Base-by-base conservation (phyloP, 2,329 filamentous ascomycete genomes). In the Apiospora marii region DNA sequence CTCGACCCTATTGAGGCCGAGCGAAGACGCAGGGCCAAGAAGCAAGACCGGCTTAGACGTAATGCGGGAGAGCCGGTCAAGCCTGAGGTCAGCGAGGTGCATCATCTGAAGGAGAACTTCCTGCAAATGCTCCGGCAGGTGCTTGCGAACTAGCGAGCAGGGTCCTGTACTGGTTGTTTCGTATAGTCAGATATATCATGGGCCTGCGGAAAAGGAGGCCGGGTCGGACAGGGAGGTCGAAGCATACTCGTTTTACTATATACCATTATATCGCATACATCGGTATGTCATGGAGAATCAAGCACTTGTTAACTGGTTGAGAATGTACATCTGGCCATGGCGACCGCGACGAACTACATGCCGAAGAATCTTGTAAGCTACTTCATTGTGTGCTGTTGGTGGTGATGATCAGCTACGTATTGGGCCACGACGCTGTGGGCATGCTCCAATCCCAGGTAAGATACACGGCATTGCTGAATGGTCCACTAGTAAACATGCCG, bases 1-100 rank as follows among this genome's bases (percentile, higher is more conserved):
- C 83, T 93, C 74, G 95, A 98, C 79, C 95, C 96, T 1, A 97
- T 99, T 75, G 91, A 92, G 74, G 93, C 94, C 7, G 96, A 98
- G 85, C 87, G 96, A 73, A 93, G 92, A 78, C 88, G 94, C 73
- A 88, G 96, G 75, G 88, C 90, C 12, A 93, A 92, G 85, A 91
- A 89, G 77, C 93, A 95, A 79, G 95, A 98, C 80, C 90, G 93
- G 73, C 86, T 99, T 70, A 89, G 94, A 75, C 87, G 94, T 70
- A 92, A 89, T 61, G 94, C 95, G 0, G 95, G 95, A 44, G 94
- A 98, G 84, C 95, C 95, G 0, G 85, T 87, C 70, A 98, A 98
- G 84, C 95, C 95, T 4, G 83, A 86, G 1, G 90, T 98, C n/a
- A 85, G 83, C 34, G 95, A 98, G 85, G 89, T 98, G 70, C 87